Percentiles rank a stretch among this genome's conserved stretches.
Conservation (phyloP, 768 basidiomycete species). For the Termitomyces sp. region DNA sequence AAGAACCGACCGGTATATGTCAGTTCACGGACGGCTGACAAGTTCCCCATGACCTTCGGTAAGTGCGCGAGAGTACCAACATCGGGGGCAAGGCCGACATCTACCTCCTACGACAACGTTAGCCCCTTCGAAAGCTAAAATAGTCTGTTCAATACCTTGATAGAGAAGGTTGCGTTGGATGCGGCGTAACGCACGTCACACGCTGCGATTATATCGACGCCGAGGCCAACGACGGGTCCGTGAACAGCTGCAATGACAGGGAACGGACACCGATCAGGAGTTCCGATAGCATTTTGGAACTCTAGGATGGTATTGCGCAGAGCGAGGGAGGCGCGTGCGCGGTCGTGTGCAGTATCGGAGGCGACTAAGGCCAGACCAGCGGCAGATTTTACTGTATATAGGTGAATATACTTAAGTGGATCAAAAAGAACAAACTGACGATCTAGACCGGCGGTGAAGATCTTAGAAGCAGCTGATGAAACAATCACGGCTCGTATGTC, state of each 20-base stretch:
- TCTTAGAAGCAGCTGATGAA: conserved; percentile 61
- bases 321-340: conserved; percentile 46
- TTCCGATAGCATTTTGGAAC: conserved; percentile 70
- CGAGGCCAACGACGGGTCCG: conserved; percentile 71
- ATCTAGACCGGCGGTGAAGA: conserved; percentile 84
- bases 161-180: conserved; percentile 54
- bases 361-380: conserved; percentile 18
- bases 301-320: conserved; percentile 41
- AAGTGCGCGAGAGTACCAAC: conserved; percentile 82
- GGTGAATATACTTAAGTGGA: not conserved
- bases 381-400: conserved; percentile 28
- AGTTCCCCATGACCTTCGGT: conserved; percentile 73
- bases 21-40: conserved; percentile 67
- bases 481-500: conserved; percentile 72
- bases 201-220: conserved; percentile 66
- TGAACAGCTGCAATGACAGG: conserved; percentile 84
- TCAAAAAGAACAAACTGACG: conserved; percentile 34
- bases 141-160: conserved; percentile 47
- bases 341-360: conserved; percentile 31
- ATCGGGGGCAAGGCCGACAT: conserved; percentile 84
- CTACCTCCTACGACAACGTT: conserved; percentile 60
- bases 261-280: conserved; percentile 62
- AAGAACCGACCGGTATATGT: conserved; percentile 75
- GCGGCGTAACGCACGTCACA: conserved; percentile 82
- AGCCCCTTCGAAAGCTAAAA: conserved; percentile 39